Evolutionary conservation across 2,329 filamentous ascomycete species (phyloP).

Genomic region (Capronia americana): DNA sequence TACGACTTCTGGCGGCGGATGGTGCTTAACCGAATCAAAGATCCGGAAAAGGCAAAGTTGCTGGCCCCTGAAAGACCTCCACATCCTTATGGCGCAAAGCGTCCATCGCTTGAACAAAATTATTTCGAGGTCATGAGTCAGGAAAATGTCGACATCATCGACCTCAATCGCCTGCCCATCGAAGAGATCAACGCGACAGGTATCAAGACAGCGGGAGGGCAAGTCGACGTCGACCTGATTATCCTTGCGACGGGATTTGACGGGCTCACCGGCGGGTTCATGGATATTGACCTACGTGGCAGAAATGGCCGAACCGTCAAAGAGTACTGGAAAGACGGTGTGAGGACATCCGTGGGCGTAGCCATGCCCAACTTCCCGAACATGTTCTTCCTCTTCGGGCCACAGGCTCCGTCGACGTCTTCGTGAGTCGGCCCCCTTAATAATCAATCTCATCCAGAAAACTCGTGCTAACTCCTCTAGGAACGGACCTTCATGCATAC

Average conservation of each 20-base stretch:
- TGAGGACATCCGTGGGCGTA: slow-evolving; percentile 51
- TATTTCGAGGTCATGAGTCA: slow-evolving; percentile 59
- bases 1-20: slow-evolving; percentile 65
- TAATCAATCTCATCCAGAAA: no score
- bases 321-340: slow-evolving; percentile 46
- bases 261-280: slow-evolving; percentile 49
- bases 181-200: slow-evolving; percentile 22
- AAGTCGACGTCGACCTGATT: slow-evolving; percentile 54
- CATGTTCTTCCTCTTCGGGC: slow-evolving; percentile 60
- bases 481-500: slow-evolving; percentile 62
- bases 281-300: slow-evolving; percentile 47
- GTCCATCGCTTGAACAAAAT: slow-evolving; percentile 55
- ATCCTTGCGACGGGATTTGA: slow-evolving; percentile 55
- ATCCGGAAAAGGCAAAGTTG: slow-evolving; percentile 58
- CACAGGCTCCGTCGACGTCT: slow-evolving; percentile 59
- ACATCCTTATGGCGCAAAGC: slow-evolving; percentile 62
- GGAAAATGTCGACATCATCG: slow-evolving; percentile 55
- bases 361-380: slow-evolving; percentile 53
- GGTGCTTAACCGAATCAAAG: slow-evolving; percentile 57
- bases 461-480: no score
- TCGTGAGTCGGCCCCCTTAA: slow-evolving; percentile 14
- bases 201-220: slow-evolving; percentile 43
- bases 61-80: slow-evolving; percentile 61
- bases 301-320: slow-evolving; percentile 42
- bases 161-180: slow-evolving; percentile 49